Conservation (phyloP, 768 basidiomycete genomes). For the Sistotremastrum suecicum region DNA sequence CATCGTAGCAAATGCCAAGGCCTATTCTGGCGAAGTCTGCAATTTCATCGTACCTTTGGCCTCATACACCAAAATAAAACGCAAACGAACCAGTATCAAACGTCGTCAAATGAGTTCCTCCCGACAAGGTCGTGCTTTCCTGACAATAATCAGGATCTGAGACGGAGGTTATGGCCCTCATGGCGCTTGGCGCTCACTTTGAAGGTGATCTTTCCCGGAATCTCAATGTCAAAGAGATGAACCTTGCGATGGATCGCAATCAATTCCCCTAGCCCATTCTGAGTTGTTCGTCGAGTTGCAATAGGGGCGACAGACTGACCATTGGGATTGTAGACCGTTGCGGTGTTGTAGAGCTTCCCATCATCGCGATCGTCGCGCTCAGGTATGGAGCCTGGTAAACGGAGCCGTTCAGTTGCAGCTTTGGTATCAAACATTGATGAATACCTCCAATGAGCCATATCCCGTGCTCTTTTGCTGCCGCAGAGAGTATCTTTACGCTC, state of each 20-base stretch:
- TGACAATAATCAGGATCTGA: slow-evolving; percentile 15
- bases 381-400: slow-evolving; percentile 74
- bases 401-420: slow-evolving; percentile 1
- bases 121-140: slow-evolving; percentile 83
- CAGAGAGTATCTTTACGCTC: slow-evolving; percentile 70
- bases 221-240: slow-evolving; percentile 96
- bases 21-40: slow-evolving; percentile 97
- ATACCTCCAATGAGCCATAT: slow-evolving; percentile 91
- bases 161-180: slow-evolving; percentile 3
- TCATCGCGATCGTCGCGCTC: slow-evolving; percentile 47
- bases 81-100: slow-evolving; percentile 68
- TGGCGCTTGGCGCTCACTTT: slow-evolving; percentile 32
- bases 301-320: slow-evolving; percentile 24
- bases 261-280: slow-evolving; percentile 46
- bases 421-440: neutral
- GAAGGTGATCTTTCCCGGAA: slow-evolving; percentile 83
- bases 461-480: slow-evolving; percentile 59
- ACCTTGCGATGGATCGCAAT: slow-evolving; percentile 86
- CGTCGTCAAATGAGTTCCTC: slow-evolving; percentile 55
- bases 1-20: slow-evolving; percentile 91
- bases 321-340: slow-evolving; percentile 77
- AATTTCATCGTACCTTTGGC: neutral
- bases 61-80: neutral
- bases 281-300: slow-evolving; percentile 1
- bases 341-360: slow-evolving; percentile 81